Evolutionary conservation across 768 basidiomycete species (phyloP), one percentile per base, ranked within the genome.

Genomic region (Boletus patriciae): DNA sequence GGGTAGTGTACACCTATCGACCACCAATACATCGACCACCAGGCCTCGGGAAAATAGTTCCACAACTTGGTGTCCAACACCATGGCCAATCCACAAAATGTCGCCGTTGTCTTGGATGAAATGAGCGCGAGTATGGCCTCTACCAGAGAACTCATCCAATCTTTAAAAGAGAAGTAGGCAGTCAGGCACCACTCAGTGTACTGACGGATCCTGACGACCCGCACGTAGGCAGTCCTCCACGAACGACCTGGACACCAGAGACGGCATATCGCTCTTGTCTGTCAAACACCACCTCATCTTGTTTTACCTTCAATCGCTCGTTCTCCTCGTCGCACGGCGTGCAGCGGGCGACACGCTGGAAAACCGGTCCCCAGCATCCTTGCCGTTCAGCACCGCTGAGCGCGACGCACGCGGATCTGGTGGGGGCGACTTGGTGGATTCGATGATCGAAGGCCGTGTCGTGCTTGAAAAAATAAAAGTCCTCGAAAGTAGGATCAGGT

Each of bases 221-320:
- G 3, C 12, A 15, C 47, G 19, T 53, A 80, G 74, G 57, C 62
- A 68, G 33, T 54, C 67, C 36, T 61, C 55, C 23, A 60, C 73
- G 3, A 61, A 73, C 27, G 75, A 77, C 31, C 52, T 83, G 33
- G 79, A 88, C 58, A 82, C 79, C 12, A 80, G 78, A 64, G 81
- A 91, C 31, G 97, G 97, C 38, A 92, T 99, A 58, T 98, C 97
- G 0, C 79, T 99, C 6, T 78, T 99, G 23, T 90, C 92, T 12
- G 74, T 94, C 48, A 95, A 97, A 74, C 88, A 94, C 62, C 84
- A 94, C 52, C 71, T 90, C 21, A 79, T 97, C 57, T 73, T 98
- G 4, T 87, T 87, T 2, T 96, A 97, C 70, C 76, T 97, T 11
- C 93, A 94, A 55, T 87, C 92, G 15, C 78, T 97, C 38, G 79